Conservation (phyloP, 371 early-diverging fungal species). For the Lichtheimia ramosa region DNA sequence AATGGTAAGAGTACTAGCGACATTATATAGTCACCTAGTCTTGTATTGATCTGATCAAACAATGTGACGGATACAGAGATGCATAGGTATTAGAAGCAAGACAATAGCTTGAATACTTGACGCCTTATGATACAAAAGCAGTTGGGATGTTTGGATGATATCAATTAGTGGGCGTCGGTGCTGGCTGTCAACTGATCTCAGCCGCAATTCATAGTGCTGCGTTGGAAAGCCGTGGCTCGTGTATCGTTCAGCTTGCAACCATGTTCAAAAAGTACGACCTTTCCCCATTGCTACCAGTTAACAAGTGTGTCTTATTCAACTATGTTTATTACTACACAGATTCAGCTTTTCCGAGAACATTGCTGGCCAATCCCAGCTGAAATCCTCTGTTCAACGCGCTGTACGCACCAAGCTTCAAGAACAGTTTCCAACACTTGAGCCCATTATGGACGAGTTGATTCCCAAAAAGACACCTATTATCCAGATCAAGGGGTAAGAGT, state of each 20-base stretch:
- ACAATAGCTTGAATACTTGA: too few relatives aligned
- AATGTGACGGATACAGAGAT: too few relatives aligned
- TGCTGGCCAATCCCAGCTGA: conserved; percentile 84
- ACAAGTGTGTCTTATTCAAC: background rate
- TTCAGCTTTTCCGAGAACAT: conserved; percentile 79
- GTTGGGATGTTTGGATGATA: too few relatives aligned
- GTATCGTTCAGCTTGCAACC: background rate
- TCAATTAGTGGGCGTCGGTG: too few relatives aligned
- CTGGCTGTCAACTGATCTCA: too few relatives aligned
- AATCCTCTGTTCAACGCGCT: conserved; percentile 89
- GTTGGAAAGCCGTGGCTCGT: too few relatives aligned
- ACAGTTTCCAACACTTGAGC: conserved; percentile 84
- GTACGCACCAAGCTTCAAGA: conserved; percentile 86
- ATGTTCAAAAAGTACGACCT: conserved; percentile 1
- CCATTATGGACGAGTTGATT: conserved; percentile 86
- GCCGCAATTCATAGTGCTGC: too few relatives aligned
- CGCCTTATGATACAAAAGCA: too few relatives aligned
- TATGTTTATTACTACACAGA: conserved; percentile 30
- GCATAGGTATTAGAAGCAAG: too few relatives aligned
- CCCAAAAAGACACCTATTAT: conserved; percentile 90
- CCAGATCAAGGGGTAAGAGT: conserved; percentile 82
- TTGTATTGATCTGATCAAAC: too few relatives aligned
- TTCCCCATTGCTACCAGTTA: background rate
- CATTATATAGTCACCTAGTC: too few relatives aligned
- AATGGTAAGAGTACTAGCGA: too few relatives aligned